Conservation (phyloP, 2,329 filamentous ascomycete genomes). For the Lachnellula suecica region DNA sequence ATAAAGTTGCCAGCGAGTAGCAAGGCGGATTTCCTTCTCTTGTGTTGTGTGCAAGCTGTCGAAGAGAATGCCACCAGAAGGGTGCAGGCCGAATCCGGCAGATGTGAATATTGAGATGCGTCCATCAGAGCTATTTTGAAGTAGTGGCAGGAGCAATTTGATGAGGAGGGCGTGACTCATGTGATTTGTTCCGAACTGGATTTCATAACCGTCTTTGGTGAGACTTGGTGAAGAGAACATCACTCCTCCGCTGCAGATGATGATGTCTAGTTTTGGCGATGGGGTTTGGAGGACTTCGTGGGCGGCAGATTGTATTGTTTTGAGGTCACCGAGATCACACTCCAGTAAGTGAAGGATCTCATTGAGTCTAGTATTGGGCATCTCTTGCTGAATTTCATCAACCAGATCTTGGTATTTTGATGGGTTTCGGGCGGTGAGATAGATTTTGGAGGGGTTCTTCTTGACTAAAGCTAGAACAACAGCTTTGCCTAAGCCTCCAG, state of each 20-base stretch:
- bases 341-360: constrained; percentile 20
- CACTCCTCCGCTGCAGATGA: constrained; percentile 45
- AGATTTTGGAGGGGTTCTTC: neutral
- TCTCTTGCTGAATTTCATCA: neutral
- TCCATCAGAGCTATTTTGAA: constrained; percentile 16
- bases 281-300: constrained; percentile 33
- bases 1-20: constrained; percentile 30
- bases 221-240: constrained; percentile 37
- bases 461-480: neutral
- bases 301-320: constrained; percentile 39
- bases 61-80: neutral
- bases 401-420: constrained; percentile 20
- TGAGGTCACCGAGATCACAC: constrained; percentile 43
- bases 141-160: constrained; percentile 34
- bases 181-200: constrained; percentile 49
- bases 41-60: constrained; percentile 3
- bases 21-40: constrained; percentile 30
- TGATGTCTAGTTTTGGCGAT: constrained; percentile 40
- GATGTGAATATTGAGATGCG: constrained; percentile 8
- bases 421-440: neutral
- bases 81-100: neutral
- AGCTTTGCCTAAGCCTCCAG: neutral
- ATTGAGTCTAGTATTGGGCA: neutral
- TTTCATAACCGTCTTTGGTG: constrained; percentile 46
- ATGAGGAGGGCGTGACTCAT: constrained; percentile 47